phyloP scores from a whole-genome alignment of 148 eudicot species.

The Rhododendron molle region DNA sequence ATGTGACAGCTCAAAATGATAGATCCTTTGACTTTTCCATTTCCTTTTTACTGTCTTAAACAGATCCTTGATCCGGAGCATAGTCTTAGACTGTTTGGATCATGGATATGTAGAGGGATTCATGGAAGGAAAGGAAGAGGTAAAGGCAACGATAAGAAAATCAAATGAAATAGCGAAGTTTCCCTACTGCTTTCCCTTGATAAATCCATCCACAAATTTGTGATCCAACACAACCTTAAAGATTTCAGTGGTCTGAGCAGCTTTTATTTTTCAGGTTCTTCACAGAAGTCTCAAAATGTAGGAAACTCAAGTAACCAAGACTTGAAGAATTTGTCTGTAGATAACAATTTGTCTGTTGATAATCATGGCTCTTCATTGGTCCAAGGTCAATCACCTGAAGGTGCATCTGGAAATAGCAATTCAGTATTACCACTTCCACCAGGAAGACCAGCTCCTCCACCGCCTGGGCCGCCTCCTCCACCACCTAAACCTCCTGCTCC shows the following conservation, averaged over 20 bases:
- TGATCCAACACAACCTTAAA: not conserved
- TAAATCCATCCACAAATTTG: not conserved
- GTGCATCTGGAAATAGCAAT: conserved; percentile 13
- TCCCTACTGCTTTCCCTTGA: not conserved
- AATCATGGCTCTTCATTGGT: not conserved
- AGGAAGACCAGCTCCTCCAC: conserved; percentile 35
- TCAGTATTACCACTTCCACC: conserved; percentile 30
- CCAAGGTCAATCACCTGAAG: conserved; percentile 17
- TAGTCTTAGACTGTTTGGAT: not conserved
- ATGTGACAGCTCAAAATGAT: not conserved
- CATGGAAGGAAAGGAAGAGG: not conserved
- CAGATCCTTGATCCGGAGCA: not conserved
- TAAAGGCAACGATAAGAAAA: not conserved
- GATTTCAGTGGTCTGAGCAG: not conserved
- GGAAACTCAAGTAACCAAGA: conserved; percentile 23
- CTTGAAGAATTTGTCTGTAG: conserved; percentile 15
- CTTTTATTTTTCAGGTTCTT: conserved; percentile 36
- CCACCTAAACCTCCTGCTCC: conserved; percentile 55
- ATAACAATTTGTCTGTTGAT: not conserved
- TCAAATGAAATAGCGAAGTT: not conserved
- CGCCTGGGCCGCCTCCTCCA: conserved; percentile 45
- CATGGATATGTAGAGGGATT: not conserved
- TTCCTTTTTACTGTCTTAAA: not conserved
- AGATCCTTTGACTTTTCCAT: not conserved
- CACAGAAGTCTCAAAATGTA: conserved; percentile 18